Base-by-base conservation (phyloP, 2,329 filamentous ascomycete species). In the Escovopsis sp. region DNA sequence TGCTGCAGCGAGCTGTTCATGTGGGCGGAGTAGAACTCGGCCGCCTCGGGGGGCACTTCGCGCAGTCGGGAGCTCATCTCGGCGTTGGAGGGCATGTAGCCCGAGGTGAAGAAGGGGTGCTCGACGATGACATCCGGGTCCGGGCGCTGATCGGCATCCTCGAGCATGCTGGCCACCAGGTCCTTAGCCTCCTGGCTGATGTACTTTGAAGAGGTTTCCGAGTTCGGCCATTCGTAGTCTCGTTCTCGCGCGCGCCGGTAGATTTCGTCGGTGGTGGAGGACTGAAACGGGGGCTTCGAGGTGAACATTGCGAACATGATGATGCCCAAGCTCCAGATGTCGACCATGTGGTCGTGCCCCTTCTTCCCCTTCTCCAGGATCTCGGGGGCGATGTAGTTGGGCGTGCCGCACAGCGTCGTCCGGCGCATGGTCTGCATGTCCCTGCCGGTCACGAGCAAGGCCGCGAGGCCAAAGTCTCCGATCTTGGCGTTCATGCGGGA, bases 261-360 rank as follows among this genome's bases (percentile, higher is more conserved):
- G 47, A 91, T 91, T 56, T 89, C 84, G 57, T 91, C 84, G 15
- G 84, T 84, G 35, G 84, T 89, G 11, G 81, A 80, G 11, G 91
- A 94, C 63, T 98, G 91, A 60, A 98, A 98, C 0, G 91, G 91
- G 1, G 91, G 89, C 54, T 89, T 93, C 18, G 91, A 94, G 7
- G 91, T 91, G 38, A 96, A 82, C 77, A 98, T 89, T 39, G 91
- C 93, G 64, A 94, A 96, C 80, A 93, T 87, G 59, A 98, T 98
- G 51, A 98, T 91, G 18, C 93, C 91, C 57, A 98, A 72, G 37
- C 89, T 94, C 93, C 93, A 98, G 43, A 98, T 85, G 59, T 98
- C 91, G 4, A 98, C 91, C 69, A 93, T 94, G 58, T 96, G 88
- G 51, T 94, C 91, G 59, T 98, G 91, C 0, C 91, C 91, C 54